These are phyloP conservation scores for Penicillium simplicissimum DNA, from an alignment of 495 filamentous ascomycete species.

Conservation along the genomic window DNA sequence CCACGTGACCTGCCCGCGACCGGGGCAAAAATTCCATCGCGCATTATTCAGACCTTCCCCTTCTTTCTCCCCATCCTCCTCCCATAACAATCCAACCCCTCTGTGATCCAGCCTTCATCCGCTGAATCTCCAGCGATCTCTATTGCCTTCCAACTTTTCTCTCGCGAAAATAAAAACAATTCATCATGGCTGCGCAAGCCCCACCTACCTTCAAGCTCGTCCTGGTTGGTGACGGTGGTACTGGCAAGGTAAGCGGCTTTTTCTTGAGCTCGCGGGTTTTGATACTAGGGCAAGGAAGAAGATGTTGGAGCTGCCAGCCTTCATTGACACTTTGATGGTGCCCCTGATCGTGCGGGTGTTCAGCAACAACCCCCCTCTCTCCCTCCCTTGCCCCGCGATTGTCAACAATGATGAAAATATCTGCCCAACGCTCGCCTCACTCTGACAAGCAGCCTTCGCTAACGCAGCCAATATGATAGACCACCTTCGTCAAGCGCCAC, in stretches of 20 bases:
- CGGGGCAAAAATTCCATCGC: slow-evolving; percentile 52
- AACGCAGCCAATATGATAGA: slow-evolving; percentile 58
- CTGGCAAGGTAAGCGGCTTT: slow-evolving; percentile 82
- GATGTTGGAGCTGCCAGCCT: background rate
- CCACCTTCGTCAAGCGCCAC: slow-evolving; percentile 99
- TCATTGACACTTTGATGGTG: slow-evolving; percentile 1
- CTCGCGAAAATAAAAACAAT: slow-evolving; percentile 28
- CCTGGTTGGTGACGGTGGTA: slow-evolving; percentile 99
- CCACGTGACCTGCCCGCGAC: slow-evolving; percentile 41
- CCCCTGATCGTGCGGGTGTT: slow-evolving; percentile 9
- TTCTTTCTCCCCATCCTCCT: slow-evolving; percentile 19
- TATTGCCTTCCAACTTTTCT: slow-evolving; percentile 1
- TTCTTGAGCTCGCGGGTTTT: slow-evolving; percentile 9
- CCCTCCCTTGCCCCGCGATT: slow-evolving; percentile 27
- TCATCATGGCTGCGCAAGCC: slow-evolving; percentile 60
- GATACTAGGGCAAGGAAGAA: slow-evolving; percentile 9
- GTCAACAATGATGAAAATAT: slow-evolving; percentile 37
- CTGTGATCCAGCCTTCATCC: background rate
- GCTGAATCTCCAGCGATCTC: slow-evolving; percentile 9
- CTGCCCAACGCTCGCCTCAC: slow-evolving; percentile 28
- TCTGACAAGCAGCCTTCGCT: slow-evolving; percentile 26
- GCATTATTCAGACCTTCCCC: slow-evolving; percentile 32
- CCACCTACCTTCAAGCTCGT: slow-evolving; percentile 97
- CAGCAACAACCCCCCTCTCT: slow-evolving; percentile 14
- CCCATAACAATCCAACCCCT: slow-evolving; percentile 25